phyloP scores from a whole-genome alignment of 192 early-diverging fungal species.

The Umbelopsis ramanniana region DNA sequence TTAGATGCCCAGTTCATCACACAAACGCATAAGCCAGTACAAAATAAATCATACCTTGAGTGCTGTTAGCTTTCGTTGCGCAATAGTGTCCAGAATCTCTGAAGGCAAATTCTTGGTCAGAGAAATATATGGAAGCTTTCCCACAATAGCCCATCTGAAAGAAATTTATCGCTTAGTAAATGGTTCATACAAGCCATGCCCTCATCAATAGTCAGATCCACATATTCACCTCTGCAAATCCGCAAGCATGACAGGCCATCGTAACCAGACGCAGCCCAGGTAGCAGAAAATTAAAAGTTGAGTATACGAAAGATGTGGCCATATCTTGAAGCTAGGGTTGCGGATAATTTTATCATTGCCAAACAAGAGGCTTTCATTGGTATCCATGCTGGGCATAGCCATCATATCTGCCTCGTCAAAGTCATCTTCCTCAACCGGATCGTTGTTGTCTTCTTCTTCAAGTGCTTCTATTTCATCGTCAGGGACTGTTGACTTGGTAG shows the following conservation, averaged over 20 bases:
- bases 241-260: conserved; percentile 26
- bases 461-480: conserved; percentile 2
- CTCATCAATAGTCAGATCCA: neutral
- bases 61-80: neutral
- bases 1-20: neutral
- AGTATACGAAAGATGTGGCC: neutral
- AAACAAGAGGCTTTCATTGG: neutral
- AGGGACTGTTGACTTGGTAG: neutral
- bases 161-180: too few relatives aligned
- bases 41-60: neutral
- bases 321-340: neutral
- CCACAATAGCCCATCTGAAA: conserved; percentile 24
- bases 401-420: neutral
- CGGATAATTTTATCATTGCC: neutral
- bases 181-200: too few relatives aligned
- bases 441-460: neutral
- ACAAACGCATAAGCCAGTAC: neutral
- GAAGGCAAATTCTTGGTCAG: conserved; percentile 13
- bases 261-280: conserved; percentile 27
- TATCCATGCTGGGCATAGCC: neutral
- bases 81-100: conserved; percentile 11
- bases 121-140: conserved; percentile 25
- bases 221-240: conserved; percentile 23
- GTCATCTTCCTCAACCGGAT: neutral
- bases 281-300: conserved; percentile 27